These are phyloP conservation scores for Mycosarcoma mackinlayi DNA, from an alignment of 1,284 basidiomycete genomes.

Conservation along the genomic window DNA sequence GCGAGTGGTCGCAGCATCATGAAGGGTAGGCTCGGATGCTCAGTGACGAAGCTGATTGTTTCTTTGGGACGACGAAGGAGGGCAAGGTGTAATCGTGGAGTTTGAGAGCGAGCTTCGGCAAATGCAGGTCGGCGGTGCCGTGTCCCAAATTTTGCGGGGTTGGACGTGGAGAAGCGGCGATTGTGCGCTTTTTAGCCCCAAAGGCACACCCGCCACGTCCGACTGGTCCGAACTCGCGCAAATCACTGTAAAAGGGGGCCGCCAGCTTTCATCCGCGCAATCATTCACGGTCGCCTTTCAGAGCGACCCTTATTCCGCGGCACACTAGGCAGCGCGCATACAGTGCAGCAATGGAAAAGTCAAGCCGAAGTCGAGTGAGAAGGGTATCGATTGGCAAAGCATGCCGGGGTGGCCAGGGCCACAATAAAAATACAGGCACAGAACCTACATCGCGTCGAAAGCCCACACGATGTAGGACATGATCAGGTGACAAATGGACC, in stretches of 20 bases:
- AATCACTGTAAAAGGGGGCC: neutral
- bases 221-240: slow-evolving; percentile 24
- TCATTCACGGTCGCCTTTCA: too few relatives aligned
- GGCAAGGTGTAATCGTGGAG: neutral
- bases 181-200: slow-evolving; percentile 14
- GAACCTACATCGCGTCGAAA: too few relatives aligned
- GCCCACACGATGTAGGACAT: too few relatives aligned
- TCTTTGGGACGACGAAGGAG: neutral
- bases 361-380: neutral
- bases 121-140: neutral
- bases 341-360: too few relatives aligned
- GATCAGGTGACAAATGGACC: too few relatives aligned
- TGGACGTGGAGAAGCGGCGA: neutral
- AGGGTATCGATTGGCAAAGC: slow-evolving; percentile 17
- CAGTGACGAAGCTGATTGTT: neutral
- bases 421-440: slow-evolving; percentile 20
- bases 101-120: neutral
- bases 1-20: slow-evolving; percentile 21
- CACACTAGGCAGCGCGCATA: too few relatives aligned
- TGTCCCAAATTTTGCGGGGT: slow-evolving; percentile 13
- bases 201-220: slow-evolving; percentile 16
- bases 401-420: slow-evolving; percentile 10
- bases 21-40: too few relatives aligned
- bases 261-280: too few relatives aligned
- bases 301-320: too few relatives aligned